Conservation (phyloP, 345 rosid species). For the Eucalyptus cladocalyx region DNA sequence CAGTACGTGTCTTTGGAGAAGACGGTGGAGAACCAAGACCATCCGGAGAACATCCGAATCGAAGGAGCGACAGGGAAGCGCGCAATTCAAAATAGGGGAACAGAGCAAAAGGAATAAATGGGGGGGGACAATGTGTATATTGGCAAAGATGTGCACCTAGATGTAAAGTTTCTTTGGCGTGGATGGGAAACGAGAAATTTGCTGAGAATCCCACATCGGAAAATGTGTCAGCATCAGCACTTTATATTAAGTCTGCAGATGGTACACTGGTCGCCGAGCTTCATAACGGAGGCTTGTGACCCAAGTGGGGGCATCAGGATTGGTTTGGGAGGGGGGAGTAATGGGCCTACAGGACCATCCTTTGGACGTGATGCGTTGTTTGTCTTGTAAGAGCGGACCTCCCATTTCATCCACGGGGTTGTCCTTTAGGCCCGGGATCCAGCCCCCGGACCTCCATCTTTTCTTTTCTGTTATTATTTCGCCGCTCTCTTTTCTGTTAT, state of each 20-base stretch:
- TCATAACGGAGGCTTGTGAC: not conserved
- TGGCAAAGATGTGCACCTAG: not conserved
- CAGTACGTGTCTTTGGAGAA: slow-evolving; percentile 79
- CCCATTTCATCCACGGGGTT: too few species aligned
- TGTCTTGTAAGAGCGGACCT: too few species aligned
- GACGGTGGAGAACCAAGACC: slow-evolving; percentile 36
- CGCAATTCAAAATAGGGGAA: not conserved
- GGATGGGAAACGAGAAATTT: not conserved
- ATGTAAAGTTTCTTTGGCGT: not conserved
- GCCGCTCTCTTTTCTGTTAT: too few species aligned
- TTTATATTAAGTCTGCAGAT: not conserved
- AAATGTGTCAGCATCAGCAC: rapidly evolving
- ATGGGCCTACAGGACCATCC: too few species aligned
- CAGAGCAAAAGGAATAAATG: not conserved
- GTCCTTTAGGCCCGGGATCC: too few species aligned
- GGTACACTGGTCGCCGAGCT: not conserved
- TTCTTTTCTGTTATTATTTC: too few species aligned
- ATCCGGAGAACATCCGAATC: slow-evolving; percentile 21
- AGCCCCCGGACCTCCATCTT: too few species aligned
- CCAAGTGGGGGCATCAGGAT: not conserved
- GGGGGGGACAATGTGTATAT: not conserved
- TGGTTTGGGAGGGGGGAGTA: not conserved
- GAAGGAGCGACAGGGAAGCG: slow-evolving; percentile 51
- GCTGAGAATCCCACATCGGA: not conserved
- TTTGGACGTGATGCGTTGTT: too few species aligned